Evolutionary conservation across 768 basidiomycete genomes (phyloP).

Genomic region (Rhodosporidiobolus odoratus): DNA sequence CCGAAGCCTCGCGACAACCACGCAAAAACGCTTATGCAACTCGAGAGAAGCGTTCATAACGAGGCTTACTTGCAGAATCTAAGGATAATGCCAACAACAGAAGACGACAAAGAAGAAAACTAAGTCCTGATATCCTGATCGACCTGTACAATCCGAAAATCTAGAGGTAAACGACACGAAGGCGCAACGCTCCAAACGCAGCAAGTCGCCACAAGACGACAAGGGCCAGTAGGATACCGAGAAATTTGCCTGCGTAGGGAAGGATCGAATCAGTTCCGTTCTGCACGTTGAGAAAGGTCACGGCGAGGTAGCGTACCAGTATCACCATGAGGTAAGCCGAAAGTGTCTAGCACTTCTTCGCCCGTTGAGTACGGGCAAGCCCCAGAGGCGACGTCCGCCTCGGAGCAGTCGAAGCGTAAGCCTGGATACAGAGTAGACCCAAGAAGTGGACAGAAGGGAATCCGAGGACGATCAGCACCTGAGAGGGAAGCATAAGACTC

Average conservation of each 20-base stretch:
- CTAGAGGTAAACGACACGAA: slow-evolving; percentile 8
- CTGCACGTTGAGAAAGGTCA: neutral
- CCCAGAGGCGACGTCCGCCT: slow-evolving; percentile 42
- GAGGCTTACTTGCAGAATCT: no score
- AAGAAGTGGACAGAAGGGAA: no score
- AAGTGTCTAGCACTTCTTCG: slow-evolving; percentile 46
- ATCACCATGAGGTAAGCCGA: slow-evolving; percentile 34
- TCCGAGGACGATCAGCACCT: no score
- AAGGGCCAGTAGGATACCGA: slow-evolving; percentile 42
- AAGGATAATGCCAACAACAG: no score
- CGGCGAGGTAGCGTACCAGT: slow-evolving; percentile 4
- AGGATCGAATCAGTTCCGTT: neutral
- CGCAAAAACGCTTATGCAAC: no score
- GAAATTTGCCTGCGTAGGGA: slow-evolving; percentile 20
- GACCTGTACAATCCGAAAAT: no score
- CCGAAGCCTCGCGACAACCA: no score
- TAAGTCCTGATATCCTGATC: no score
- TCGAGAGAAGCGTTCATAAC: no score
- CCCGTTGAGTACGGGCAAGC: slow-evolving; percentile 47
- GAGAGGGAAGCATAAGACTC: no score
- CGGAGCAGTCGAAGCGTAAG: slow-evolving; percentile 45
- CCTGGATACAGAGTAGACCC: slow-evolving; percentile 23
- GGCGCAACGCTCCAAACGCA: slow-evolving; percentile 39
- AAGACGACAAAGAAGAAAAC: no score
- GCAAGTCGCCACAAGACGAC: slow-evolving; percentile 42